A percentile compares a stretch with the other conserved stretches of the same genome.
phyloP scores from a whole-genome alignment of 768 basidiomycete species.

The Amanita exitialis region DNA sequence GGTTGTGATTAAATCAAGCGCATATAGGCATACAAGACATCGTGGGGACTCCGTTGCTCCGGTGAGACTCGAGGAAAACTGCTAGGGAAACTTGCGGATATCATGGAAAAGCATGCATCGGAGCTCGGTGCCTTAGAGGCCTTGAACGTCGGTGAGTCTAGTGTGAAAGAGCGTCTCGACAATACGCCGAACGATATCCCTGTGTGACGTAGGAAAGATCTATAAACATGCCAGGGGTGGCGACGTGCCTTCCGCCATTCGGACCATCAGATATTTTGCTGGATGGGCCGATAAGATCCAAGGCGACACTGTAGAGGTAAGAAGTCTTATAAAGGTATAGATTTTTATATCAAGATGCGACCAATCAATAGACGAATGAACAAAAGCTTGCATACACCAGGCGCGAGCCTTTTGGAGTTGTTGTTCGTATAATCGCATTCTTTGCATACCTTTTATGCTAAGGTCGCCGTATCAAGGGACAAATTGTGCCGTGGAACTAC shows the following conservation, averaged over 20 bases:
- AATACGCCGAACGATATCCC: neutral
- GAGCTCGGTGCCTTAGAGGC: slow-evolving; percentile 60
- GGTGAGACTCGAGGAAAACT: slow-evolving; percentile 16
- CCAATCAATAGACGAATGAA: slow-evolving; percentile 16
- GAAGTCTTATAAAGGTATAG: neutral
- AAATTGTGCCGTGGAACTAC: slow-evolving; percentile 6
- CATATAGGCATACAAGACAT: slow-evolving; percentile 19
- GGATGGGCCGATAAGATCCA: slow-evolving; percentile 81
- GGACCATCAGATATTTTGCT: slow-evolving; percentile 61
- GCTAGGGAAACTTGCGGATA: slow-evolving; percentile 44
- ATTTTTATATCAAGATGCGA: neutral
- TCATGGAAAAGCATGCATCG: slow-evolving; percentile 47
- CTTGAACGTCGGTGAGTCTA: slow-evolving; percentile 41
- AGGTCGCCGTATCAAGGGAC: neutral
- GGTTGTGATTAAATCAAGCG: too few relatives aligned
- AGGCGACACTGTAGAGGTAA: slow-evolving; percentile 56
- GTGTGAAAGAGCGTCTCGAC: slow-evolving; percentile 5
- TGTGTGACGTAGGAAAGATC: neutral
- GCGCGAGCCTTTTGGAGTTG: slow-evolving; percentile 18
- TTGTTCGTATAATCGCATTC: slow-evolving; percentile 5
- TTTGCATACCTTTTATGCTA: neutral
- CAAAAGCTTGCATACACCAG: slow-evolving; percentile 19
- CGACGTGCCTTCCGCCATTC: neutral
- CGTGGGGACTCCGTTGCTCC: slow-evolving; percentile 37
- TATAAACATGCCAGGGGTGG: neutral